These are phyloP conservation scores for Zymoseptoria pseudotritici DNA, from an alignment of 2,329 filamentous ascomycete genomes.

Conservation along the genomic window DNA sequence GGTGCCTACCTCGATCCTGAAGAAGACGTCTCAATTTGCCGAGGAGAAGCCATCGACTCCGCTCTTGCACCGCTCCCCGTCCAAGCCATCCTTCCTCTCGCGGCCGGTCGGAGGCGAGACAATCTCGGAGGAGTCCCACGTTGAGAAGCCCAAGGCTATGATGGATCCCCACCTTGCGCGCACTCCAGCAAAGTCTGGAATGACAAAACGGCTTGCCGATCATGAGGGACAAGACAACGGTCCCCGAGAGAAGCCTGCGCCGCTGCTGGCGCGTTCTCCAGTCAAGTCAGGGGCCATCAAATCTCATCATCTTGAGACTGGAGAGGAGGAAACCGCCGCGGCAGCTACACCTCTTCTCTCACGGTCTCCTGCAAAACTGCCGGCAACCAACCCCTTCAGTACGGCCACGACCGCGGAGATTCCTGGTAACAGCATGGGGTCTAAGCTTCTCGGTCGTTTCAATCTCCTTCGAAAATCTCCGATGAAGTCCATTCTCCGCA, in stretches of 20 bases:
- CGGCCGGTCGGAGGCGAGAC: neutral
- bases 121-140: neutral
- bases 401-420: conserved; percentile 12
- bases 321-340: conserved; percentile 8
- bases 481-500: conserved; percentile 58
- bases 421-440: conserved; percentile 24
- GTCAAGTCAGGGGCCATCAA: conserved; percentile 17
- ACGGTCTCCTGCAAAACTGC: conserved; percentile 27
- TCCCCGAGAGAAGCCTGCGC: conserved; percentile 12
- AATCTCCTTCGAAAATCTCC: conserved; percentile 46
- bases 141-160: conserved; percentile 11
- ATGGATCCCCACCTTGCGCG: conserved; percentile 22
- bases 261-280: conserved; percentile 24
- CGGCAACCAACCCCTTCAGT: conserved; percentile 2
- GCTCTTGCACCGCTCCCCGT: conserved; percentile 24
- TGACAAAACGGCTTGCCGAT: conserved; percentile 4
- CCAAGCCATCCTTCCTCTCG: conserved; percentile 20
- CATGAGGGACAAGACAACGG: conserved; percentile 1
- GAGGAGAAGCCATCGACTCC: conserved; percentile 13
- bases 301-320: neutral
- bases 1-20: conserved; percentile 3
- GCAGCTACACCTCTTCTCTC: conserved; percentile 24
- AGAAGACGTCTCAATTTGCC: conserved; percentile 3
- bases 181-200: conserved; percentile 18
- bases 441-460: conserved; percentile 35